A percentile compares a stretch with the other conserved stretches of the same genome.
These are phyloP conservation scores for Neurospora terricola DNA, from an alignment of 495 filamentous ascomycete genomes.

Conservation along the genomic window DNA sequence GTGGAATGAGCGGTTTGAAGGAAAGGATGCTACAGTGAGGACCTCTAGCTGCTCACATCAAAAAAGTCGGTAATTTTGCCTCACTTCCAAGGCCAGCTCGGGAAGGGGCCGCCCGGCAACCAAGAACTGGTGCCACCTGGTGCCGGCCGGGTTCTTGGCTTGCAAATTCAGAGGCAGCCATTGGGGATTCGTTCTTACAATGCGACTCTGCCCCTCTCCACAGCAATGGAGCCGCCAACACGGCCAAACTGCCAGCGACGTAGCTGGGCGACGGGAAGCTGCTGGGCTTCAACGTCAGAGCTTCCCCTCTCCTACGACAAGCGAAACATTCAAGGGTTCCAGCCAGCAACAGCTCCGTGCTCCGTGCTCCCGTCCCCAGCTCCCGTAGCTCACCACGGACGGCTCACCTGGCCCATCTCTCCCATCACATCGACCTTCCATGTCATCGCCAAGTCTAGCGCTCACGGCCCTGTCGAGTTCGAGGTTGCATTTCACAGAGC, in stretches of 20 bases:
- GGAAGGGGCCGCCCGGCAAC: conserved; percentile 12
- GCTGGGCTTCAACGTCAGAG: neutral
- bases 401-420: neutral
- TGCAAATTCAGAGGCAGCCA: neutral
- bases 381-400: neutral
- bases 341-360: neutral
- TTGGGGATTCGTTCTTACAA: neutral
- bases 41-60: conserved; percentile 12
- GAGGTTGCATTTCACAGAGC: neutral
- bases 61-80: conserved; percentile 28
- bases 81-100: conserved; percentile 26
- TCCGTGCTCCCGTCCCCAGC: neutral
- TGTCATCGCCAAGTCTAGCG: neutral
- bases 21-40: conserved; percentile 8
- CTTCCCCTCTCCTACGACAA: neutral
- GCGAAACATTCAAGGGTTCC: neutral
- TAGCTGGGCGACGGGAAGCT: conserved; percentile 3
- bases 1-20: conserved; percentile 39
- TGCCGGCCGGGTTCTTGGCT: neutral
- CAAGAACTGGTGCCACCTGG: neutral
- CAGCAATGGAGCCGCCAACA: neutral
- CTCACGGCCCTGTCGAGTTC: neutral
- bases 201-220: neutral
- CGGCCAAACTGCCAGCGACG: neutral
- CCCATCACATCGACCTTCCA: neutral